A percentile compares a stretch with the other conserved stretches of the same genome.
Conservation (phyloP, 2,329 filamentous ascomycete species). For the Claviceps sp. region DNA sequence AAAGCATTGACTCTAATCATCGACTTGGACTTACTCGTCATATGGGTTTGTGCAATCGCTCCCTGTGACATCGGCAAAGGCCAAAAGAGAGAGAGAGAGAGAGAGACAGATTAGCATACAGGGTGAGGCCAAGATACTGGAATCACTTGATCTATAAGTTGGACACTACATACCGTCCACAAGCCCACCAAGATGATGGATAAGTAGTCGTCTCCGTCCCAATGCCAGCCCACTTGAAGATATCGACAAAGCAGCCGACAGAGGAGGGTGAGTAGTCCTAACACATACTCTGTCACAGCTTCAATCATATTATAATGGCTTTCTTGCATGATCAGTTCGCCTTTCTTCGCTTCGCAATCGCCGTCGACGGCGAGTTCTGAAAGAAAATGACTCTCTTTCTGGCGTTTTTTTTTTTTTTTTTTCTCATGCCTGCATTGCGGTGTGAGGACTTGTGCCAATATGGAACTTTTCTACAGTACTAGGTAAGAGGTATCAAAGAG, state of each 20-base stretch:
- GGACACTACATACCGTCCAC: conserved; percentile 1
- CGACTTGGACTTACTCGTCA: background rate
- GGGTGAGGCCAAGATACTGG: background rate
- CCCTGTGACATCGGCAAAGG: background rate
- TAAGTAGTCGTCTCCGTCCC: conserved; percentile 4
- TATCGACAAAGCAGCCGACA: background rate
- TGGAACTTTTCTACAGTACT: too few relatives aligned
- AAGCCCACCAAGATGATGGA: background rate
- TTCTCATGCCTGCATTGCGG: too few relatives aligned
- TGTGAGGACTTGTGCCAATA: too few relatives aligned
- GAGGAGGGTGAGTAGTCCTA: background rate
- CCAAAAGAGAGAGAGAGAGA: too few relatives aligned
- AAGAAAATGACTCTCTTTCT: background rate
- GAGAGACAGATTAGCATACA: background rate
- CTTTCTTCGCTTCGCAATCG: background rate
- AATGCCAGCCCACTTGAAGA: background rate
- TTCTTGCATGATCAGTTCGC: background rate
- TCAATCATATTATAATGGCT: background rate
- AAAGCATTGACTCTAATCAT: background rate
- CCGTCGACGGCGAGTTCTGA: background rate
- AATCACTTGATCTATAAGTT: background rate
- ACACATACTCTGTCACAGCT: background rate
- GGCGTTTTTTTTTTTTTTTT: background rate
- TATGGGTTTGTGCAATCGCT: background rate
- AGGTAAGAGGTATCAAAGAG: too few relatives aligned